Percentiles rank a stretch among this genome's conserved stretches.
Conservation (phyloP, 2,329 filamentous ascomycete species). For the Paramyrothecium roridum region DNA sequence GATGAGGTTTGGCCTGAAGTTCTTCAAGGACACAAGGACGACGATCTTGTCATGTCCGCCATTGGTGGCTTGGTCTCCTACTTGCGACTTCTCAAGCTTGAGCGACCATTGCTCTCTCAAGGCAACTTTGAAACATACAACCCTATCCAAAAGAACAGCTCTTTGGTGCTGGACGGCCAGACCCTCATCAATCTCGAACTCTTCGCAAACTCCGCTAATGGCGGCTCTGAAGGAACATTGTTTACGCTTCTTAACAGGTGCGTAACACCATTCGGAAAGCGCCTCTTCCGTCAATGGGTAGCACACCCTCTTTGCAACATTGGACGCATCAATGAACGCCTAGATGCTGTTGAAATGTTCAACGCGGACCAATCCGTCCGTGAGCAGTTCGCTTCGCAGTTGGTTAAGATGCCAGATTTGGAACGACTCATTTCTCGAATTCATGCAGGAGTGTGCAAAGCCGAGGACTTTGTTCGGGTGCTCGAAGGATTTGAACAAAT, state of each 20-base stretch:
- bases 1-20: conserved; percentile 72
- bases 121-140: conserved; percentile 90
- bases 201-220: conserved; percentile 90
- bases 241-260: conserved; percentile 91
- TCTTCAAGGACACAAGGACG: conserved; percentile 69
- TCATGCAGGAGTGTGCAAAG: conserved; percentile 84
- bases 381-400: conserved; percentile 82
- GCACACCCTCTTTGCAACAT: conserved; percentile 91
- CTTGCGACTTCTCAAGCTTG: conserved; percentile 80
- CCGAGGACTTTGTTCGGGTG: conserved; percentile 89
- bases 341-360: conserved; percentile 91
- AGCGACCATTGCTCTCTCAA: conserved; percentile 81
- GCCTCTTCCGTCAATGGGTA: conserved; percentile 93
- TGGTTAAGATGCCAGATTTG: conserved; percentile 89
- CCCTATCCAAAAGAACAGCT: conserved; percentile 87
- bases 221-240: conserved; percentile 78
- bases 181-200: conserved; percentile 97
- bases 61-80: conserved; percentile 88
- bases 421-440: conserved; percentile 92
- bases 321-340: conserved; percentile 82
- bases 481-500: conserved; percentile 98
- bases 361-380: conserved; percentile 79
- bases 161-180: conserved; percentile 88
- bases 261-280: conserved; percentile 94
- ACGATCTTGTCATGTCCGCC: conserved; percentile 84